phyloP scores from a whole-genome alignment of 2,329 filamentous ascomycete genomes.

The Aaosphaeria arxii region DNA sequence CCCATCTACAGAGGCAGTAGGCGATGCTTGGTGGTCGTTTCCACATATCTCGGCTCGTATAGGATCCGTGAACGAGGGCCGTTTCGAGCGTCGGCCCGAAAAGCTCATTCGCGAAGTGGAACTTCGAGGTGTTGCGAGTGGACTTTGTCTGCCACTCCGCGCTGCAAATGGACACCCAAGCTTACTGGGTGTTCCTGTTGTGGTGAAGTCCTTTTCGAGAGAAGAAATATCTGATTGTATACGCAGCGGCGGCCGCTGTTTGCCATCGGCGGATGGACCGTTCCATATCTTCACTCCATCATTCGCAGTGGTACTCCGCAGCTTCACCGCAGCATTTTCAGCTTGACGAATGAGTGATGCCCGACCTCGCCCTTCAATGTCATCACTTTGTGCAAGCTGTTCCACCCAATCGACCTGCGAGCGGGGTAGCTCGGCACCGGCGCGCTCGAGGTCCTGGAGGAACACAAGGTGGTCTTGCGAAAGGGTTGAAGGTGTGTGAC shows the following conservation, averaged over 20 bases:
- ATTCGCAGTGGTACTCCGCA: constrained; percentile 17
- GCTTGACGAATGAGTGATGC: constrained; percentile 34
- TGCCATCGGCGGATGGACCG: constrained; percentile 31
- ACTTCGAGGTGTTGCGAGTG: constrained; percentile 41
- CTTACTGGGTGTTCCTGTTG: constrained; percentile 74
- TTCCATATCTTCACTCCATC: constrained; percentile 42
- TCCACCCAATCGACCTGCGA: constrained; percentile 28
- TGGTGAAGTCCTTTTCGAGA: constrained; percentile 87
- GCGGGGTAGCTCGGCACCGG: constrained; percentile 24
- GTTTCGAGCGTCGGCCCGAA: constrained; percentile 36
- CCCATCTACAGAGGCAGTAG: constrained; percentile 36
- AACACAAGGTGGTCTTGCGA: constrained; percentile 39
- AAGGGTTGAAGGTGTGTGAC: constrained; percentile 36
- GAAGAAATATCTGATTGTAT: constrained; percentile 36
- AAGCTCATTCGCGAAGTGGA: constrained; percentile 37
- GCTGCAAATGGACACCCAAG: constrained; percentile 78
- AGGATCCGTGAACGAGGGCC: constrained; percentile 42
- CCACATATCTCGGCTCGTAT: constrained; percentile 42
- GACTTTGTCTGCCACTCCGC: constrained; percentile 43
- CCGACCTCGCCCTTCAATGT: constrained; percentile 30
- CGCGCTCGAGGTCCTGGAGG: constrained; percentile 37
- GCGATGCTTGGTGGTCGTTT: constrained; percentile 46
- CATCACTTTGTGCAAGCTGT: constrained; percentile 31
- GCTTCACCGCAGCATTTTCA: constrained; percentile 25
- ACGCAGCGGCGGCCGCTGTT: constrained; percentile 14